phyloP scores from a whole-genome alignment of 345 rosid genomes.

The Hypericum perforatum region DNA sequence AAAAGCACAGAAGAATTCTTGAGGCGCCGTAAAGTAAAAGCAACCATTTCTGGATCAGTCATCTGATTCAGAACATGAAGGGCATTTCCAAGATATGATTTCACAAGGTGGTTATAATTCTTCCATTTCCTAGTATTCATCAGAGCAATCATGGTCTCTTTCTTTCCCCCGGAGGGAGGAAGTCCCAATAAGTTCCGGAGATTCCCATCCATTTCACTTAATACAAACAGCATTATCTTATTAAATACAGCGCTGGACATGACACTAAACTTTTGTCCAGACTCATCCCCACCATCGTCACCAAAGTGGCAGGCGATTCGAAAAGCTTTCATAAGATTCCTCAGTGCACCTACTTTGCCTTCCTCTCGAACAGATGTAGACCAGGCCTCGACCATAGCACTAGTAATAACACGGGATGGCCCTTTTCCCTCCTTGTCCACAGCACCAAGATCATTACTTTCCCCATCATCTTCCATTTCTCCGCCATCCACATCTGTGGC shows the following conservation, averaged over 20 bases:
- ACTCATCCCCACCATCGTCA: slow-evolving; percentile 67
- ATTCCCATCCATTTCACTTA: slow-evolving; percentile 76
- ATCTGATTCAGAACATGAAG: slow-evolving; percentile 88
- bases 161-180: slow-evolving; percentile 73
- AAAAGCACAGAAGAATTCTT: slow-evolving; percentile 61
- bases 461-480: slow-evolving; percentile 29
- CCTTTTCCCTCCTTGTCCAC: slow-evolving; percentile 31
- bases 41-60: slow-evolving; percentile 82
- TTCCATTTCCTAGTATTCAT: slow-evolving; percentile 69
- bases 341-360: slow-evolving; percentile 53
- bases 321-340: slow-evolving; percentile 76
- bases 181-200: slow-evolving; percentile 66
- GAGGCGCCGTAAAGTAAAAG: slow-evolving; percentile 71
- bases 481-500: background rate
- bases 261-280: slow-evolving; percentile 42
- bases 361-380: slow-evolving; percentile 44
- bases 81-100: slow-evolving; percentile 88
- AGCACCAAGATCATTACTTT: slow-evolving; percentile 17
- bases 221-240: slow-evolving; percentile 65
- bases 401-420: slow-evolving; percentile 44
- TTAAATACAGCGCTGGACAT: slow-evolving; percentile 85
- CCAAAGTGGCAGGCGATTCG: slow-evolving; percentile 94
- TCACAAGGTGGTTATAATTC: slow-evolving; percentile 72
- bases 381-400: slow-evolving; percentile 78
- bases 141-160: slow-evolving; percentile 50